These are phyloP conservation scores for Penicillium sp. DNA, from an alignment of 2,329 filamentous ascomycete species.

Conservation along the genomic window DNA sequence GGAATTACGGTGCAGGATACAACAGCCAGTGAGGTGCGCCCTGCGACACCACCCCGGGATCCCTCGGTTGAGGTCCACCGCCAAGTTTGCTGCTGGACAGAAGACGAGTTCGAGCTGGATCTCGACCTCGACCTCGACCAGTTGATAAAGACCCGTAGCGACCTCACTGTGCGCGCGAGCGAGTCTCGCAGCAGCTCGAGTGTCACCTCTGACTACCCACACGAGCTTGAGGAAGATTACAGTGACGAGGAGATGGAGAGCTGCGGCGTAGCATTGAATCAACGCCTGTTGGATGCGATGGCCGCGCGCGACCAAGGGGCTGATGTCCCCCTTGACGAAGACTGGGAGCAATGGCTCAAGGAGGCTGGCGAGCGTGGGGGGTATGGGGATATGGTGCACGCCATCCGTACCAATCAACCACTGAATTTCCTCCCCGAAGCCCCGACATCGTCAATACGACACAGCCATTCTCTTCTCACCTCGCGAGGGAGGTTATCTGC, in stretches of 20 bases:
- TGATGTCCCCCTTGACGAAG: constrained; percentile 49
- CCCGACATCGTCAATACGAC: constrained; percentile 24
- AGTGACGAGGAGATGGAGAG: constrained; percentile 55
- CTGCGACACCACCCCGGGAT: constrained; percentile 50
- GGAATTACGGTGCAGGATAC: constrained; percentile 64
- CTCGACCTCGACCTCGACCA: constrained; percentile 16
- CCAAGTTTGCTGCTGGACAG: constrained; percentile 29
- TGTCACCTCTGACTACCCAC: constrained; percentile 29
- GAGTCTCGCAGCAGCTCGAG: constrained; percentile 24
- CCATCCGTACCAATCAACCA: constrained; percentile 42
- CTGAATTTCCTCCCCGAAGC: constrained; percentile 35
- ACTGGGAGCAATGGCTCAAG: constrained; percentile 64
- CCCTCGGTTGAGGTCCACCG: constrained; percentile 39
- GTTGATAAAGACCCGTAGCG: constrained; percentile 26
- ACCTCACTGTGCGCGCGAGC: constrained; percentile 28
- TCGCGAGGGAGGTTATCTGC: constrained; percentile 21
- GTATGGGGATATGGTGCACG: constrained; percentile 46
- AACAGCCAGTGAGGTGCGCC: constrained; percentile 61
- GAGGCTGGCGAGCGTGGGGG: constrained; percentile 58
- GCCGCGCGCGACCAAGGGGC: constrained; percentile 57
- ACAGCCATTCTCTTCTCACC: constrained; percentile 19
- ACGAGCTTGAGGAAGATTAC: constrained; percentile 45
- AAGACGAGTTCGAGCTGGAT: constrained; percentile 21
- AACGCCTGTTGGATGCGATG: constrained; percentile 56
- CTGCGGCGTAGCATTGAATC: constrained; percentile 57